A percentile compares a stretch with the other conserved stretches of the same genome.
Conservation (phyloP, 2,329 filamentous ascomycete genomes). For the Corynespora cassiicola region DNA sequence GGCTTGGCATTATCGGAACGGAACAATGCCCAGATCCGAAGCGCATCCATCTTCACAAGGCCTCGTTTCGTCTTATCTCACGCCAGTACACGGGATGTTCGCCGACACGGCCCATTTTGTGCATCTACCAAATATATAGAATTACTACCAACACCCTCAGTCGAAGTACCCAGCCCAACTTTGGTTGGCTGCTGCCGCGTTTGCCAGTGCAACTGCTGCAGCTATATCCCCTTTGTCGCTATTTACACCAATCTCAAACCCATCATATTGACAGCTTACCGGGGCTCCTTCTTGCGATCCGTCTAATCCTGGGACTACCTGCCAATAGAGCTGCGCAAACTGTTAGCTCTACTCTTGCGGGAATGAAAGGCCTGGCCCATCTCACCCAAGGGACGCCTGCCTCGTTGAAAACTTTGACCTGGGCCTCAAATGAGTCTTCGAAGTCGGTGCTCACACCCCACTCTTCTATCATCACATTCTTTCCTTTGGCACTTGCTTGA, state of each 20-base stretch:
- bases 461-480: constrained; percentile 19
- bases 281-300: constrained; percentile 5
- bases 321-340: constrained; percentile 13
- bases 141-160: too few species aligned
- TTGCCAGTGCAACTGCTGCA: constrained; percentile 7
- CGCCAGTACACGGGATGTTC: too few species aligned
- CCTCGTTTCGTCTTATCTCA: too few species aligned
- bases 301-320: constrained; percentile 12
- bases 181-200: constrained; percentile 9
- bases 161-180: too few species aligned
- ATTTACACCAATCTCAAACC: constrained; percentile 12
- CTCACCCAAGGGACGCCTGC: constrained; percentile 17
- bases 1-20: too few species aligned
- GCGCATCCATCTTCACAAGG: too few species aligned
- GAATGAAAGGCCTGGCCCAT: neutral
- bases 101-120: too few species aligned
- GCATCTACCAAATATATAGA: too few species aligned
- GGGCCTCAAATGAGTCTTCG: constrained; percentile 11
- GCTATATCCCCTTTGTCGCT: constrained; percentile 12
- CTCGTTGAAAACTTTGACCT: constrained; percentile 16
- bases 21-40: constrained; percentile 4
- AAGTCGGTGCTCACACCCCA: constrained; percentile 15
- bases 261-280: constrained; percentile 10
- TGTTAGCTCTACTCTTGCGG: neutral
- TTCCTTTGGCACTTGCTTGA: constrained; percentile 6